These are phyloP conservation scores for Colletotrichum caudatum DNA, from an alignment of 2,329 filamentous ascomycete species.

Conservation along the genomic window DNA sequence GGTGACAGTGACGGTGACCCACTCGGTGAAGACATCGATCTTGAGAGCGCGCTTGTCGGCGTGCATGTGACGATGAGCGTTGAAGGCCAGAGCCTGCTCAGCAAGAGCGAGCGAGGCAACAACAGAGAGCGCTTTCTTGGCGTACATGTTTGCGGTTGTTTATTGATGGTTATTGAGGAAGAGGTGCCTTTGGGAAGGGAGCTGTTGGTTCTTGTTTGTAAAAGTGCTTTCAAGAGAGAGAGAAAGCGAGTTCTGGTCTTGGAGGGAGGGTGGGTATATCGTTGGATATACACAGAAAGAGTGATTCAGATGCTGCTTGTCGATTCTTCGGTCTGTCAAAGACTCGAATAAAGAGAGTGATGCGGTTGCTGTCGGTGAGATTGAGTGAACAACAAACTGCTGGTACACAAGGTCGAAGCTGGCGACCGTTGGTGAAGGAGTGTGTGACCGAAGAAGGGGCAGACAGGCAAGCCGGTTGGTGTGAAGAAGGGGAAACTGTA, in stretches of 20 bases:
- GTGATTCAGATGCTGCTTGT: slow-evolving; percentile 18
- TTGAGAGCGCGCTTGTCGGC: slow-evolving; percentile 51
- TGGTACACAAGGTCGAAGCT: slow-evolving; percentile 41
- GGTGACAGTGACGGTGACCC: slow-evolving; percentile 58
- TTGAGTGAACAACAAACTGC: slow-evolving; percentile 34
- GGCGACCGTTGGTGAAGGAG: slow-evolving; percentile 43
- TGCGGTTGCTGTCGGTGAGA: slow-evolving; percentile 48
- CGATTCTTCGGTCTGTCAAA: slow-evolving; percentile 61
- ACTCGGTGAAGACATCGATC: slow-evolving; percentile 52
- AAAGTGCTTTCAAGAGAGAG: slow-evolving; percentile 12
- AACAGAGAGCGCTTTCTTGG: slow-evolving; percentile 55
- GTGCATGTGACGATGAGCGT: slow-evolving; percentile 58
- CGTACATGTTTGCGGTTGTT: slow-evolving; percentile 53
- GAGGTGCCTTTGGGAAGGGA: slow-evolving; percentile 19
- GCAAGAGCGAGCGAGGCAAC: slow-evolving; percentile 59
- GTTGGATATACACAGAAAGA: slow-evolving; percentile 36
- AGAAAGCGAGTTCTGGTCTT: slow-evolving; percentile 28
- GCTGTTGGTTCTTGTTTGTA: slow-evolving; percentile 28
- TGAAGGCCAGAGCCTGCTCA: slow-evolving; percentile 58
- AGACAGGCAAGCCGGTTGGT: slow-evolving; percentile 39
- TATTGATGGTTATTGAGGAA: slow-evolving; percentile 34
- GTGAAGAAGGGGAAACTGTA: slow-evolving; percentile 33
- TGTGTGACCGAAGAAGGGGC: slow-evolving; percentile 39
- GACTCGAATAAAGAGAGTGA: slow-evolving; percentile 59
- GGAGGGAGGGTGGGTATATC: slow-evolving; percentile 39